Conservation (phyloP, 2,329 filamentous ascomycete genomes). For the Colletotrichum orbiculare region DNA sequence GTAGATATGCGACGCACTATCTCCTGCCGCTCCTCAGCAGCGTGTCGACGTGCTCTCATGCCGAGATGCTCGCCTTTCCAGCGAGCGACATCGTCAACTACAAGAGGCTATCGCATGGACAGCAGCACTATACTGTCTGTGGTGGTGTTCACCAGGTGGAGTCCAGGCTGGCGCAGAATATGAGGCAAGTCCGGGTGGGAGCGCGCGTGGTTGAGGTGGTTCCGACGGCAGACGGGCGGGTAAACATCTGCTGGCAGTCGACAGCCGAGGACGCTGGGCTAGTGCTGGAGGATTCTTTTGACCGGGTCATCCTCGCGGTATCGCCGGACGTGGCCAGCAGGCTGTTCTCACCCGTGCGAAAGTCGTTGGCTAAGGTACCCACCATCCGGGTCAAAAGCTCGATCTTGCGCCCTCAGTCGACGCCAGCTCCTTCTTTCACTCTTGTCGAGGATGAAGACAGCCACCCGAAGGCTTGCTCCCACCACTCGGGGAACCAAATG, state of each 20-base stretch:
- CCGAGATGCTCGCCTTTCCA: conserved; percentile 60
- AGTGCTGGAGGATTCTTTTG: conserved; percentile 53
- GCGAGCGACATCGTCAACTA: conserved; percentile 64
- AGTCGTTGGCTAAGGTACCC: conserved; percentile 56
- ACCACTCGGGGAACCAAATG: conserved; percentile 40
- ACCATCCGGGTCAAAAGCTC: conserved; percentile 60
- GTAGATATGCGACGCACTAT: conserved; percentile 59
- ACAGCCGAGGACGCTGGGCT: conserved; percentile 13
- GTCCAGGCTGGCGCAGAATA: conserved; percentile 52
- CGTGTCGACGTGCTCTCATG: conserved; percentile 66
- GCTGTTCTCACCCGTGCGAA: conserved; percentile 57
- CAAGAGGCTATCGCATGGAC: conserved; percentile 56
- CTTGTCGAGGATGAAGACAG: conserved; percentile 25
- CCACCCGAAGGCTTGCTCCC: conserved; percentile 40
- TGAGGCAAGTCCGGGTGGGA: conserved; percentile 53
- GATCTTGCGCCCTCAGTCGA: conserved; percentile 45
- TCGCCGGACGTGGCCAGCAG: conserved; percentile 62
- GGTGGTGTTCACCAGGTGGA: conserved; percentile 63
- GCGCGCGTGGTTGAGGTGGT: conserved; percentile 51
- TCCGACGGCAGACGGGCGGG: conserved; percentile 39
- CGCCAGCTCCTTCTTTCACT: conserved; percentile 12
- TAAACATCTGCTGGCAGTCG: conserved; percentile 49
- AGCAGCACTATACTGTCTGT: conserved; percentile 62
- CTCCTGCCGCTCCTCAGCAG: conserved; percentile 65
- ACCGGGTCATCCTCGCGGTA: conserved; percentile 64